Percentiles rank a stretch among this genome's conserved stretches.
Evolutionary conservation across 2,329 filamentous ascomycete genomes (phyloP).

Genomic region (Claviceps africana): DNA sequence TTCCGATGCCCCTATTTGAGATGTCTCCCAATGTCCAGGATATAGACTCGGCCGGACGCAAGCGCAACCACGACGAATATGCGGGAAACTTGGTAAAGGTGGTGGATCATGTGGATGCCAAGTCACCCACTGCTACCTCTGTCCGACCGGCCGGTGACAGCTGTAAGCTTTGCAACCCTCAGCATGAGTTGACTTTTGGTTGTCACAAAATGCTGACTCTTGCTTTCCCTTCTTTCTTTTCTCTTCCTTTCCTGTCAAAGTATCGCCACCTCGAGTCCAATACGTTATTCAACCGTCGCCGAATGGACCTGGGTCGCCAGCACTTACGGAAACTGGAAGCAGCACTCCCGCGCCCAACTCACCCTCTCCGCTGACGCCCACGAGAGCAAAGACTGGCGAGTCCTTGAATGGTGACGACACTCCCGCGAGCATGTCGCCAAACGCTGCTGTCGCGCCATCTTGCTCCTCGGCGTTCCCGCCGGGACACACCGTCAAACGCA

Average conservation of each 20-base stretch:
- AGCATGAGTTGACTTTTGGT: not conserved
- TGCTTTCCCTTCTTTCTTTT: not conserved
- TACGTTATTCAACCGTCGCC: constrained; percentile 15
- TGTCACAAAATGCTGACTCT: constrained; percentile 7
- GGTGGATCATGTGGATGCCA: constrained; percentile 10
- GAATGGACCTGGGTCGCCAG: constrained; percentile 14
- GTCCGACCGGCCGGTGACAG: constrained; percentile 11
- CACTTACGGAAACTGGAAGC: constrained; percentile 28
- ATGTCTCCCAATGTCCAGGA: constrained; percentile 35
- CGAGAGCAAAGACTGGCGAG: constrained; percentile 10
- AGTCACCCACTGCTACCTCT: constrained; percentile 7
- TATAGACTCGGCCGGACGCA: constrained; percentile 26
- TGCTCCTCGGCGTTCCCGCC: constrained; percentile 1
- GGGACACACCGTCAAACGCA: constrained; percentile 26
- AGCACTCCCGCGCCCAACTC: constrained; percentile 25
- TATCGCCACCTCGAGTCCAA: constrained; percentile 12
- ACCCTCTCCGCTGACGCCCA: constrained; percentile 21
- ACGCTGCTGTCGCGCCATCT: not conserved
- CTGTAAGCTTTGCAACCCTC: constrained; percentile 7
- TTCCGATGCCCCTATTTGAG: constrained; percentile 32
- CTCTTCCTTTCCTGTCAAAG: constrained; percentile 3
- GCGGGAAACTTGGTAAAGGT: constrained; percentile 18
- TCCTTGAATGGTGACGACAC: constrained; percentile 1
- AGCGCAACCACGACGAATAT: constrained; percentile 34
- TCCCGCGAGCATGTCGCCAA: constrained; percentile 6